phyloP scores from a whole-genome alignment of 768 basidiomycete genomes.

The Russula compacta region DNA sequence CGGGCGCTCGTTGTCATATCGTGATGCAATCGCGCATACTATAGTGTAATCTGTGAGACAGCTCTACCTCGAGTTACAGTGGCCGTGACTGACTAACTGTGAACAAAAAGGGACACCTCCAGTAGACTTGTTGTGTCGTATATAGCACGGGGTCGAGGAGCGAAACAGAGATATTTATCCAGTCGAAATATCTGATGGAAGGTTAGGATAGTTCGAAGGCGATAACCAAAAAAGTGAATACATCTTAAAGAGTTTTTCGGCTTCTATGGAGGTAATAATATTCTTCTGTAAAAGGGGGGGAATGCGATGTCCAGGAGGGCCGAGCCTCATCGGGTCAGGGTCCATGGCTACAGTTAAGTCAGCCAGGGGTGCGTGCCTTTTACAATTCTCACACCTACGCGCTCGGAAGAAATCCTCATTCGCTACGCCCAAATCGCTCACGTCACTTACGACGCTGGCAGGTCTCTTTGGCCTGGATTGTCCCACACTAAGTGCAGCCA shows the following conservation, averaged over 20 bases:
- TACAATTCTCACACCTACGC: slow-evolving; percentile 3
- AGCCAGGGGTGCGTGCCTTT: neutral
- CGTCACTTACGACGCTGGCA: slow-evolving; percentile 20
- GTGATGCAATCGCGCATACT: slow-evolving; percentile 87
- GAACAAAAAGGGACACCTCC: slow-evolving; percentile 85
- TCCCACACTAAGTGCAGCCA: slow-evolving; percentile 54
- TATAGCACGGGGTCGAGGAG: slow-evolving; percentile 78
- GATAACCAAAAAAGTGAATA: neutral
- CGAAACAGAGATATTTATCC: slow-evolving; percentile 75
- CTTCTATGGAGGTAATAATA: slow-evolving; percentile 19
- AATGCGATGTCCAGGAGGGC: slow-evolving; percentile 10
- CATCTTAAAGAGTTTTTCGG: slow-evolving; percentile 20
- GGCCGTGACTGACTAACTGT: slow-evolving; percentile 65
- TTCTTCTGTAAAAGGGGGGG: slow-evolving; percentile 17
- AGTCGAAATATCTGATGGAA: slow-evolving; percentile 38
- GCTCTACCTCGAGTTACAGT: neutral
- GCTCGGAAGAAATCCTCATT: slow-evolving; percentile 58
- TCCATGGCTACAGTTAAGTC: slow-evolving; percentile 4
- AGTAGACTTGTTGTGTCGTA: slow-evolving; percentile 71
- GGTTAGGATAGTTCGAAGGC: neutral
- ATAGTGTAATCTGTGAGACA: neutral
- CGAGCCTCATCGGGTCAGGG: slow-evolving; percentile 7
- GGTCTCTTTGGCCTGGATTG: slow-evolving; percentile 22
- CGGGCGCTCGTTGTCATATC: slow-evolving; percentile 62
- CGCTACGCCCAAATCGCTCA: slow-evolving; percentile 39